Evolutionary conservation across 148 eudicot species (phyloP).

Genomic region (Silene uniflora): DNA sequence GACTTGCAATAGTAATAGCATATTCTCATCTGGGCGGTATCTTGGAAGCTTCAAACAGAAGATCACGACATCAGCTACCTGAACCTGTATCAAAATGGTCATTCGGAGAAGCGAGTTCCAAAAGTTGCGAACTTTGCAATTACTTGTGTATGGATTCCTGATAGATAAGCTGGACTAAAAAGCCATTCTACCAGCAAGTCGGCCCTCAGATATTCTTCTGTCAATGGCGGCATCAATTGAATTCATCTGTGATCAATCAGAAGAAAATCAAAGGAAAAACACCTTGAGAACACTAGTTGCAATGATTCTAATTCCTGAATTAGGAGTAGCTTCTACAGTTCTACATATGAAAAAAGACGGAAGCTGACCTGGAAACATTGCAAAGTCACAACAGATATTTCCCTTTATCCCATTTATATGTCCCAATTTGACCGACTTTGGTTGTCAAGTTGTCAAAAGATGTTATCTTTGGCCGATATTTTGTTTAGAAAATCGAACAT

Average conservation of each 20-base stretch:
- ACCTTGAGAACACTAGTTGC: neutral
- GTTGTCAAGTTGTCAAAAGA: neutral
- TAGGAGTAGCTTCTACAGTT: slow-evolving; percentile 22
- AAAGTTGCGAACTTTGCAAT: neutral
- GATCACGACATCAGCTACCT: neutral
- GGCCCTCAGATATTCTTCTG: slow-evolving; percentile 87
- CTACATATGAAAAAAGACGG: slow-evolving; percentile 39
- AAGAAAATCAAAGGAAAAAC: neutral
- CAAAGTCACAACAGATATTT: slow-evolving; percentile 65
- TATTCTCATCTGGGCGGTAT: neutral
- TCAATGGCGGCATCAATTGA: slow-evolving; percentile 98
- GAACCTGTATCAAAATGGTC: slow-evolving; percentile 7
- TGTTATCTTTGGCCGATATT: neutral
- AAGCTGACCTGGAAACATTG: slow-evolving; percentile 97
- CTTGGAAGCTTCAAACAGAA: neutral
- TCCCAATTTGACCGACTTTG: neutral
- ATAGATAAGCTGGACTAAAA: slow-evolving; percentile 33
- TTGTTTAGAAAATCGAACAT: neutral
- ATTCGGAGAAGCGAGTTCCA: neutral
- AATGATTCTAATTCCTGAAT: neutral
- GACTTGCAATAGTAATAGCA: neutral
- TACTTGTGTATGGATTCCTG: neutral
- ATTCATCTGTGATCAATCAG: slow-evolving; percentile 66
- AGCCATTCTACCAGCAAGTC: slow-evolving; percentile 98
- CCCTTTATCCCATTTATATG: neutral